phyloP scores from a whole-genome alignment of 352 stramenopile genomes.

The Globisporangium emineosum region DNA sequence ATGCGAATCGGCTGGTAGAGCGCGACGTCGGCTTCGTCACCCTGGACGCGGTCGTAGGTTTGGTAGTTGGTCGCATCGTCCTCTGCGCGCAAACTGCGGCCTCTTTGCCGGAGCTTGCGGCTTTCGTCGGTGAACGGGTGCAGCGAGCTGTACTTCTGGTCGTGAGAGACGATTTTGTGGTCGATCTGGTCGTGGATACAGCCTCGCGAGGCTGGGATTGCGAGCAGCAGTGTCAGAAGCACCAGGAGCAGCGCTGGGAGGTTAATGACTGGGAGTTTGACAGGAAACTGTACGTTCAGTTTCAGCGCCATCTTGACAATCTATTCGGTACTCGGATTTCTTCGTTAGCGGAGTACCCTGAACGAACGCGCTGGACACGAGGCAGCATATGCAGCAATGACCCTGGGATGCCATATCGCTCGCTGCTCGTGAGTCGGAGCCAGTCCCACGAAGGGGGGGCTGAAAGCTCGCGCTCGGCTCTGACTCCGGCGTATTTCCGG shows the following conservation, averaged over 20 bases:
- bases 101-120: background rate
- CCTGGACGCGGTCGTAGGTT: conserved; percentile 35
- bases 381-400: background rate
- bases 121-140: conserved; percentile 18
- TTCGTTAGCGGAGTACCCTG: background rate
- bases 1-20: conserved; percentile 57
- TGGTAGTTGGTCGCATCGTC: conserved; percentile 25
- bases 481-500: background rate
- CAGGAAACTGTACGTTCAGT: background rate
- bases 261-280: background rate
- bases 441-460: too few relatives aligned
- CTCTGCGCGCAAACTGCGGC: conserved; percentile 1
- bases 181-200: conserved; percentile 28
- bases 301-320: conserved; percentile 1
- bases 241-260: background rate
- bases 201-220: background rate
- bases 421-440: too few relatives aligned
- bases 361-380: background rate
- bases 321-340: background rate
- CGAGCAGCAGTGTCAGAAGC: background rate
- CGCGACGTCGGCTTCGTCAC: conserved; percentile 17
- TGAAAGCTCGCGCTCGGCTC: background rate
- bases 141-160: conserved; percentile 15
- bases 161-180: conserved; percentile 19
- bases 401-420: background rate